Base-by-base conservation (phyloP, 2,329 filamentous ascomycete species). In the Apiospora marii region DNA sequence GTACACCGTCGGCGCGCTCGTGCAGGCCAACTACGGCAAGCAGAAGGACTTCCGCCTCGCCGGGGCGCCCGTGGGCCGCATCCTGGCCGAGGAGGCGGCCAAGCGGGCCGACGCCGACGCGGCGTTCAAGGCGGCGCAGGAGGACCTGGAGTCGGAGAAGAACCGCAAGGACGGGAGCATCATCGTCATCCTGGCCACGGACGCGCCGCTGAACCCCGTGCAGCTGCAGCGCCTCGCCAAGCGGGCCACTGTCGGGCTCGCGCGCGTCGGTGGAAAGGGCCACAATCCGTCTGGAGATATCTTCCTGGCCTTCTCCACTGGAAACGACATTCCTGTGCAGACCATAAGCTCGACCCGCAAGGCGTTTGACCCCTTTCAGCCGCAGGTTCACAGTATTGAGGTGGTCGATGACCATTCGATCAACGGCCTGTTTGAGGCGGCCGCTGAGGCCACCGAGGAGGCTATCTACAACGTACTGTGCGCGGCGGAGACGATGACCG, bases 231-330 rank as follows among this genome's bases (percentile, higher is more conserved):
- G 90, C 1, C 81, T 92, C 1, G 90, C 90, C 1, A 87, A 88
- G 73, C 87, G 90, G 48, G 90, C 90, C 0, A 90, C 90, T 0
- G 86, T 92, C 1, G 91, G 92, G 0, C 79, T 93, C 0, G 83
- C 87, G 6, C 85, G 87, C 72, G 90, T 91, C 0, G 91, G 91
- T 2, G 89, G 90, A 1, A 88, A 89, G 73, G 91, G 90, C 0
- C 84, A 86, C 61, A 92, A 92, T 74, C 85, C 85, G 14, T 92
- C 89, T 0, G 91, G 91, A 0, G 91, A 93, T 73, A 89, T 93
- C 73, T 92, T 92, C 78, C 82, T 93, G 2, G 91, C 91, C 4
- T 89, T 93, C 73, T 92, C 90, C 10, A 93, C 91, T 0, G 90
- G 84, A 7, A 89, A 87, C 73, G 82, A 84, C 61, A 81, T 90